Base-by-base conservation (phyloP, 257 asterid genomes). In the Prunella vulgaris region DNA sequence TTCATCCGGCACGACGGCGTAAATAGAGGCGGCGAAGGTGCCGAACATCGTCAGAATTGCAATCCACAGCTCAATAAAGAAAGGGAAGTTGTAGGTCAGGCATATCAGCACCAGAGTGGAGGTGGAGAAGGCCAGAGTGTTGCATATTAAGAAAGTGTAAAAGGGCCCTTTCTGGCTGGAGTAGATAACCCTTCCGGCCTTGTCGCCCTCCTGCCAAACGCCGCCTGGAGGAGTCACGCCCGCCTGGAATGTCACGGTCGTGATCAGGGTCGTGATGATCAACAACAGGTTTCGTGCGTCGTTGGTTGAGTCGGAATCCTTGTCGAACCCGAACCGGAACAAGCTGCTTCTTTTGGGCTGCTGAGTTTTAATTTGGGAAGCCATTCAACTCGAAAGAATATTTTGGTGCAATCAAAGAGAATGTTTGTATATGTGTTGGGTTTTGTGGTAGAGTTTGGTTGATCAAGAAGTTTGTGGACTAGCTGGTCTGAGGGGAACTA, bases 31-130 rank as follows among this genome's bases (percentile, higher is more conserved):
- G 3, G 73, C 76, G n/a, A 74, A 81, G n/a, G 85, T 60, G 40
- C 21, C 63, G 9, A 17, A 42, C 85, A 77, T 77, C 8, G 80
- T 57, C 33, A 63, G 0, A 0, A 66, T 74, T 3, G 85, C 76
- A 4, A n/a, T 33, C 85, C 81, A 81, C 5, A 81, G 64, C 69
- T 81, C 85, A 2, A 81, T 9, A 7, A 71, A 44, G 21, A 68
- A 78, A 32, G 85, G 85, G 63, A 78, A 78, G 10, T 70, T 71
- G 48, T 58, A 77, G 0, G 85, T 77, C 8, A 78, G 74, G 13
- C 72, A 62, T 0, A 59, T 24, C 15, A 81, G 17, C 68, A 81
- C 61, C 5, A 77, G 67, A 10, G 72, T 63, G 0, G 83, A 73
- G 0, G 78, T 57, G 0, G 85, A 81, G 21, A 74, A 58, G 1